Conservation (phyloP, 495 filamentous ascomycete species). For the Immersiella caudata region DNA sequence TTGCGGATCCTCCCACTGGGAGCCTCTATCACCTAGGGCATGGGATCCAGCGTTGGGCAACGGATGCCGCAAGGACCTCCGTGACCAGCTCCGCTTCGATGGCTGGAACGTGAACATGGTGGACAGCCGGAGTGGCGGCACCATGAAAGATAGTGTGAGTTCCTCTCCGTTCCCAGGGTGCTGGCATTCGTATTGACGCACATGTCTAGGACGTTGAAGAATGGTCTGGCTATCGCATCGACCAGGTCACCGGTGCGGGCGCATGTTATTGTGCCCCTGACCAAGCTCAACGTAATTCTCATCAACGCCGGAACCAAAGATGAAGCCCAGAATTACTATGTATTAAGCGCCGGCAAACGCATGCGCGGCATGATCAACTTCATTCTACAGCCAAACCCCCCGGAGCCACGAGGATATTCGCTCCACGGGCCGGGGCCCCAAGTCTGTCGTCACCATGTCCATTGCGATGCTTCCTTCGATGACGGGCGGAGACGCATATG, state of each 20-base stretch:
- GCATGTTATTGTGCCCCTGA: slow-evolving; percentile 24
- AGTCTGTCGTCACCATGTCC: not conserved
- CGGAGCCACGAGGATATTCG: slow-evolving; percentile 13
- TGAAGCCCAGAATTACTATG: slow-evolving; percentile 27
- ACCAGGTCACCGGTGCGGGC: slow-evolving; percentile 40
- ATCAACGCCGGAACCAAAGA: slow-evolving; percentile 51
- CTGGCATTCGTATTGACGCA: not conserved
- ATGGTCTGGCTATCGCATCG: slow-evolving; percentile 45
- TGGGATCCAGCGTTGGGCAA: slow-evolving; percentile 43
- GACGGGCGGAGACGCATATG: not conserved
- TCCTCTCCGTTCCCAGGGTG: not conserved
- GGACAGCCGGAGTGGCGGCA: slow-evolving; percentile 30
- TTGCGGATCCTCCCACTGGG: slow-evolving; percentile 54
- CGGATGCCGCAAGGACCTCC: slow-evolving; percentile 37
- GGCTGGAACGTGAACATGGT: slow-evolving; percentile 51
- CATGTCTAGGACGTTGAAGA: slow-evolving; percentile 38
- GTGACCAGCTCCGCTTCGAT: slow-evolving; percentile 27
- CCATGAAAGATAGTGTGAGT: slow-evolving; percentile 45
- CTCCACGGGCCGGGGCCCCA: slow-evolving; percentile 3
- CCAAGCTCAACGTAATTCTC: slow-evolving; percentile 51
- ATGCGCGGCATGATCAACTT: slow-evolving; percentile 36
- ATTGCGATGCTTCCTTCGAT: not conserved
- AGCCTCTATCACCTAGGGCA: slow-evolving; percentile 54
- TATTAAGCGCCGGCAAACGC: slow-evolving; percentile 29
- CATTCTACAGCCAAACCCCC: slow-evolving; percentile 41